Evolutionary conservation across 306 rosid species (phyloP).

Genomic region (Sicyos edulis): DNA sequence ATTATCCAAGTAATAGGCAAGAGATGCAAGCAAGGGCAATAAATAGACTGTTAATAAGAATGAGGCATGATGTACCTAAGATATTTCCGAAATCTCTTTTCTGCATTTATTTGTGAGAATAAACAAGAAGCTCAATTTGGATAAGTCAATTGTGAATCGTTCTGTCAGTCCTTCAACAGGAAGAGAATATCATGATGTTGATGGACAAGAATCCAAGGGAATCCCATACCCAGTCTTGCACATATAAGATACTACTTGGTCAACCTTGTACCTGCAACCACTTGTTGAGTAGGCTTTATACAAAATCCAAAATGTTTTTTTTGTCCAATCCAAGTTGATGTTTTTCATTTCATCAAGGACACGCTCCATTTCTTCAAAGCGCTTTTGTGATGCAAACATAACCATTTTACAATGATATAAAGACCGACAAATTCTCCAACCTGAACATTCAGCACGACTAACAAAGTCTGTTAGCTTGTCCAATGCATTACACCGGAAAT

Average conservation of each 20-base stretch:
- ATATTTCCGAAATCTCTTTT: slow-evolving; percentile 3
- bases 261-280: slow-evolving; percentile 51
- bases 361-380: slow-evolving; percentile 49
- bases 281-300: slow-evolving; percentile 39
- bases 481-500: slow-evolving; percentile 52
- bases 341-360: slow-evolving; percentile 60
- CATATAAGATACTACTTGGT: slow-evolving; percentile 54
- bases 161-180: neutral
- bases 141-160: slow-evolving; percentile 7
- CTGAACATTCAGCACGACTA: slow-evolving; percentile 51
- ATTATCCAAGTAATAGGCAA: slow-evolving; percentile 1
- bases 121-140: neutral
- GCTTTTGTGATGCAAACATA: slow-evolving; percentile 51
- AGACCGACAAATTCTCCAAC: slow-evolving; percentile 64
- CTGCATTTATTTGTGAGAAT: neutral
- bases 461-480: slow-evolving; percentile 54
- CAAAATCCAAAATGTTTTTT: slow-evolving; percentile 61
- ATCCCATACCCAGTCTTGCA: slow-evolving; percentile 62
- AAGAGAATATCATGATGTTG: slow-evolving; percentile 29
- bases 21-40: neutral
- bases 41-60: neutral
- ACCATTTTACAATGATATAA: slow-evolving; percentile 74
- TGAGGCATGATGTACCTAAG: slow-evolving; percentile 4
- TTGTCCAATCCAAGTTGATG: slow-evolving; percentile 28
- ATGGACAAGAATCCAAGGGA: slow-evolving; percentile 41